Conservation (phyloP, 2,329 filamentous ascomycete species). For the Colletotrichum tropicicola region DNA sequence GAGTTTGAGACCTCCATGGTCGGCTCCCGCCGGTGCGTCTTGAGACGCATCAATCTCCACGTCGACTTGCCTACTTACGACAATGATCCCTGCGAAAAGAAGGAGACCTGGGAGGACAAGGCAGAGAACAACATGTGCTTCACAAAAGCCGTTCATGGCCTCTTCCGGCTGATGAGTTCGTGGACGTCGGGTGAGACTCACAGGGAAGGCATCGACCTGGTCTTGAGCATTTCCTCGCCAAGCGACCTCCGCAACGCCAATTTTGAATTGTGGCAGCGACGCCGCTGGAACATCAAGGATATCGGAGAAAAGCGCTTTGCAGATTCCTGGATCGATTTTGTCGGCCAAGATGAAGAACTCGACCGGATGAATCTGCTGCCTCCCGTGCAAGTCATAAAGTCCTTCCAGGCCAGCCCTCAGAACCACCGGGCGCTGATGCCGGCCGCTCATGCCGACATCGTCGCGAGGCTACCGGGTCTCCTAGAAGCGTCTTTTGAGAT, state of each 20-base stretch:
- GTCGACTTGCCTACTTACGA: constrained; percentile 36
- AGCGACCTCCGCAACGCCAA: constrained; percentile 34
- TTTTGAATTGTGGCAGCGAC: constrained; percentile 32
- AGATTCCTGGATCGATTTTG: constrained; percentile 30
- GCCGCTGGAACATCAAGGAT: constrained; percentile 31
- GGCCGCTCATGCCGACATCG: constrained; percentile 33
- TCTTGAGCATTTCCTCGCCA: constrained; percentile 28
- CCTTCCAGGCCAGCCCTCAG: constrained; percentile 28
- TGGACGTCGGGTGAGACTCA: constrained; percentile 32
- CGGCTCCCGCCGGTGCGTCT: constrained; percentile 31
- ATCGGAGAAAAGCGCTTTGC: constrained; percentile 34
- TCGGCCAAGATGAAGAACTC: constrained; percentile 31
- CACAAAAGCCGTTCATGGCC: constrained; percentile 33
- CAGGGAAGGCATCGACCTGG: constrained; percentile 29
- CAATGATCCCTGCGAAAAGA: constrained; percentile 29
- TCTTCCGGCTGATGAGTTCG: constrained; percentile 34
- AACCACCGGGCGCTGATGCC: constrained; percentile 32
- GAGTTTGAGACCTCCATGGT: constrained; percentile 34
- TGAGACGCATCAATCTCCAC: constrained; percentile 34
- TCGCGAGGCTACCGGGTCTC: constrained; percentile 30
- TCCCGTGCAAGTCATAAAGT: constrained; percentile 33
- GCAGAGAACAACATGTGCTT: constrained; percentile 37
- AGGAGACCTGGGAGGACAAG: constrained; percentile 37
- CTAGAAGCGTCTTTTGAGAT: constrained; percentile 29
- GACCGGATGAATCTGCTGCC: constrained; percentile 23